A percentile compares a stretch with the other conserved stretches of the same genome.
Evolutionary conservation across 495 filamentous ascomycete species (phyloP).

Genomic region (Xylaria scruposa): DNA sequence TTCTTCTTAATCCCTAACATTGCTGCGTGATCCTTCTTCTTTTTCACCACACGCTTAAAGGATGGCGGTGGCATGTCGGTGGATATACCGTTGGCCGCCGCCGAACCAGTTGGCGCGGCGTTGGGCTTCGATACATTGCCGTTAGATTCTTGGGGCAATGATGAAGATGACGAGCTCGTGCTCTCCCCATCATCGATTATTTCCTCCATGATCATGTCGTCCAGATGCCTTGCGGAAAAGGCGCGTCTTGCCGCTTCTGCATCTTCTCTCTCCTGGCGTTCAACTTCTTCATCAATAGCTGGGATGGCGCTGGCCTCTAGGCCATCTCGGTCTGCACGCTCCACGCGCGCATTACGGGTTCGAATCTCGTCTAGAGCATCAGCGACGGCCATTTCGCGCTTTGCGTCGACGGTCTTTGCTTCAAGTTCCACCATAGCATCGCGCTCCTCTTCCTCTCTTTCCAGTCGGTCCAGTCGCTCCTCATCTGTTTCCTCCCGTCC

Average conservation of each 20-base stretch:
- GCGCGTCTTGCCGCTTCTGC: slow-evolving; percentile 83
- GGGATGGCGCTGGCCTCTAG: slow-evolving; percentile 52
- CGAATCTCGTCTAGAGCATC: slow-evolving; percentile 96
- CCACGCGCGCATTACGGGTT: slow-evolving; percentile 84
- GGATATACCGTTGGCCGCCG: slow-evolving; percentile 16
- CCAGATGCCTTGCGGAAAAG: slow-evolving; percentile 64
- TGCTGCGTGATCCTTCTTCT: slow-evolving; percentile 78
- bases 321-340: slow-evolving; percentile 70
- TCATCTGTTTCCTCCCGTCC: slow-evolving; percentile 80
- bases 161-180: slow-evolving; percentile 46
- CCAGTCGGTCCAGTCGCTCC: slow-evolving; percentile 82
- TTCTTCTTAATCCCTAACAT: slow-evolving; percentile 93
- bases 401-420: slow-evolving; percentile 87
- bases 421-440: slow-evolving; percentile 92
- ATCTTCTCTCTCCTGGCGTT: slow-evolving; percentile 78
- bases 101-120: slow-evolving; percentile 22
- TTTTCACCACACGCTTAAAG: slow-evolving; percentile 80
- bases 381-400: slow-evolving; percentile 94
- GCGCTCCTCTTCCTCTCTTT: slow-evolving; percentile 76
- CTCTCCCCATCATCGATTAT: slow-evolving; percentile 49
- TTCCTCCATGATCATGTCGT: slow-evolving; percentile 56
- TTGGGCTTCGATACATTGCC: neutral
- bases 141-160: slow-evolving; percentile 35
- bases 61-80: slow-evolving; percentile 62
- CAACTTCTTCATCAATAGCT: slow-evolving; percentile 62